Base-by-base conservation (phyloP, 805 yeast genomes). In the Pichia pseudocactophila region DNA sequence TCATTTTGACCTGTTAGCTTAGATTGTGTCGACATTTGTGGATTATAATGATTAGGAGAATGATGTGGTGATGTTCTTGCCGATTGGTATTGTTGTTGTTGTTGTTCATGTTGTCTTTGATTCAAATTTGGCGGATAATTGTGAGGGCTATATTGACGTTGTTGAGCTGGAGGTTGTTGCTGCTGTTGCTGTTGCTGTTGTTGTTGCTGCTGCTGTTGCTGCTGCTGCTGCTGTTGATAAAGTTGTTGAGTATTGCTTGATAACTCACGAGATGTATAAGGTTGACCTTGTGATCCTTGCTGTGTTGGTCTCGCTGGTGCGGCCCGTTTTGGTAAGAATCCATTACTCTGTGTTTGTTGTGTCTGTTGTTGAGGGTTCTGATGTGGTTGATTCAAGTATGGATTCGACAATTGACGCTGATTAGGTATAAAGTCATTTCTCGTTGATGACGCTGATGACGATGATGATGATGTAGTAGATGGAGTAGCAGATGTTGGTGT, bases 31-130 rank as follows among this genome's bases (percentile, higher is more conserved):
- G 51, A 63, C 20, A 55, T 55, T 42, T 45, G 41, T 15, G 56
- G 52, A 26, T 50, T 44, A 11, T 36, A 37, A 18, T 53, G 34
- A 11, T 52, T 50, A 10, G 64, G 70, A 69, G 7, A 68, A 65
- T 30, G 62, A 56, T 43, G 59, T 43, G 3, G 58, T 53, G 55
- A 55, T 48, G 25, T n/a, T 15, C 30, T 50, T n/a, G 46, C 47
- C 9, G 48, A 27, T 4, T 43, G 39, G 2, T 39, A 38, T 34
- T 45, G 46, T 37, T 34, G 40, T 19, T 25, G 31, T 22, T 30
- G 37, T 20, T 41, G 40, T 20, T 30, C 26, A 8, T 31, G 30
- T 66, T 38, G 41, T 22, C 31, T 19, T 26, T 30, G 19, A 16
- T 6, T 36, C 15, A 13, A 33, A 13, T 17, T 8, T 35, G 15